phyloP scores from a whole-genome alignment of 1,284 basidiomycete genomes.

The Acaromyces ingoldii region DNA sequence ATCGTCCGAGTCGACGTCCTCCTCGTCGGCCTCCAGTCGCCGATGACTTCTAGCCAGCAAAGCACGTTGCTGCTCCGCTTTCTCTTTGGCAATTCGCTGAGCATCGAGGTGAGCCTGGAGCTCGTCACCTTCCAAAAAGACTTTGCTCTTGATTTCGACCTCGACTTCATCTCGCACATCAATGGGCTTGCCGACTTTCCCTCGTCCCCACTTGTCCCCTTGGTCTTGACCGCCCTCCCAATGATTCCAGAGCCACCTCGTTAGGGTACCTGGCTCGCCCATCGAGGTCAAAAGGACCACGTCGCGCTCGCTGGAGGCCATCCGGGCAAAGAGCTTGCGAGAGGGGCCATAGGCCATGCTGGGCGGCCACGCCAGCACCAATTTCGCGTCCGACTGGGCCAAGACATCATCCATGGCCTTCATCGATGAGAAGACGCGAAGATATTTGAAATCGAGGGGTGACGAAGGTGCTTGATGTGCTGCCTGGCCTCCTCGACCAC shows the following conservation, averaged over 20 bases:
- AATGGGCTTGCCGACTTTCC: constrained; percentile 76
- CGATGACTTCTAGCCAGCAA: constrained; percentile 74
- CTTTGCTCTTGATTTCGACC: constrained; percentile 67
- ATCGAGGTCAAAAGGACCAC: constrained; percentile 34
- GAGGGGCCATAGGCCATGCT: constrained; percentile 90
- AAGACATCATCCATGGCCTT: constrained; percentile 74
- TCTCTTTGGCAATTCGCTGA: constrained; percentile 75
- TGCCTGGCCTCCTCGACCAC: background rate
- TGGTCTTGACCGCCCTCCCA: constrained; percentile 79
- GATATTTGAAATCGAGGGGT: constrained; percentile 60
- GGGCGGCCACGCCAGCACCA: constrained; percentile 86
- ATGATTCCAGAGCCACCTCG: constrained; percentile 70
- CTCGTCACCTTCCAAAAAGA: constrained; percentile 63
- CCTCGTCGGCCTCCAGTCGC: constrained; percentile 73
- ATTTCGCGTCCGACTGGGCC: constrained; percentile 68
- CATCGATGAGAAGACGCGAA: constrained; percentile 82
- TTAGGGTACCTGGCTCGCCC: constrained; percentile 74
- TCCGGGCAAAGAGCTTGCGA: constrained; percentile 73
- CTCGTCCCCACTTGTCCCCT: constrained; percentile 73
- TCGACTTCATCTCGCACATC: constrained; percentile 68
- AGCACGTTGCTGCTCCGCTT: constrained; percentile 78
- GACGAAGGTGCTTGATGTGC: constrained; percentile 14
- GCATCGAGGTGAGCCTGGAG: constrained; percentile 74
- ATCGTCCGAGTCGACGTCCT: constrained; percentile 26
- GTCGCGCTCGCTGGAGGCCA: constrained; percentile 66